A percentile compares a stretch with the other conserved stretches of the same genome.
Evolutionary conservation across 768 basidiomycete species (phyloP).

Genomic region (Leccinum obscurum): DNA sequence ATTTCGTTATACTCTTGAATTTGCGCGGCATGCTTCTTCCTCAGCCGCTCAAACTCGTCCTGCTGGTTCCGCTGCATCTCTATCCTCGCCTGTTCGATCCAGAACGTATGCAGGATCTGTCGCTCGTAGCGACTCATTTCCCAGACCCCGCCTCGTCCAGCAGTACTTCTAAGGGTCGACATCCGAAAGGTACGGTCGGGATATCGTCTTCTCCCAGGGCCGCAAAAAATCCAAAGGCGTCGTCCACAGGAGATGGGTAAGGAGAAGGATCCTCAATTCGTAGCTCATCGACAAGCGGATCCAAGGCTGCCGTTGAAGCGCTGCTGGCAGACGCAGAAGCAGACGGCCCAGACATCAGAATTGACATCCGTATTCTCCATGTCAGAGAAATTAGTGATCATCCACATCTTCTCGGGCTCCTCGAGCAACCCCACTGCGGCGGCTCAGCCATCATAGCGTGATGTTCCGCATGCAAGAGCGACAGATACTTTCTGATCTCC

Average conservation of each 20-base stretch:
- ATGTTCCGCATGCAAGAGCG: conserved; percentile 49
- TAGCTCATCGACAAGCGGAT: not conserved
- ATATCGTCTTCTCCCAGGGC: conserved; percentile 35
- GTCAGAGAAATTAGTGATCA: conserved; percentile 7
- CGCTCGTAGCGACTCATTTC: conserved; percentile 53
- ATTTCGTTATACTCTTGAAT: conserved; percentile 38
- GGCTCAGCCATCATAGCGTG: conserved; percentile 41
- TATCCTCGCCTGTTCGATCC: conserved; percentile 45
- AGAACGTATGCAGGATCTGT: conserved; percentile 40
- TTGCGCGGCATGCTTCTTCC: conserved; percentile 44
- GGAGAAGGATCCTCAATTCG: not conserved
- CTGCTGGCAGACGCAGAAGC: too few species aligned
- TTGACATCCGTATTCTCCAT: too few species aligned
- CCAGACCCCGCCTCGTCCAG: conserved; percentile 49
- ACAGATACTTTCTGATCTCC: conserved; percentile 44
- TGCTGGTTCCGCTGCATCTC: conserved; percentile 30
- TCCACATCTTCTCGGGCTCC: conserved; percentile 34
- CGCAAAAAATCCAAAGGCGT: conserved; percentile 38
- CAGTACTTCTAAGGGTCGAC: conserved; percentile 41
- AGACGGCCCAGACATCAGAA: too few species aligned
- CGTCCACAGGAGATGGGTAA: conserved; percentile 21
- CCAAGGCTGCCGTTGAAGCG: too few species aligned
- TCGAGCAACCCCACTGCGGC: conserved; percentile 38
- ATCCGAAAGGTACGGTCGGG: conserved; percentile 39
- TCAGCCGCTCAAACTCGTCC: conserved; percentile 44